Base-by-base conservation (phyloP, 495 filamentous ascomycete species). In the Umbilicaria muhlenbergii region DNA sequence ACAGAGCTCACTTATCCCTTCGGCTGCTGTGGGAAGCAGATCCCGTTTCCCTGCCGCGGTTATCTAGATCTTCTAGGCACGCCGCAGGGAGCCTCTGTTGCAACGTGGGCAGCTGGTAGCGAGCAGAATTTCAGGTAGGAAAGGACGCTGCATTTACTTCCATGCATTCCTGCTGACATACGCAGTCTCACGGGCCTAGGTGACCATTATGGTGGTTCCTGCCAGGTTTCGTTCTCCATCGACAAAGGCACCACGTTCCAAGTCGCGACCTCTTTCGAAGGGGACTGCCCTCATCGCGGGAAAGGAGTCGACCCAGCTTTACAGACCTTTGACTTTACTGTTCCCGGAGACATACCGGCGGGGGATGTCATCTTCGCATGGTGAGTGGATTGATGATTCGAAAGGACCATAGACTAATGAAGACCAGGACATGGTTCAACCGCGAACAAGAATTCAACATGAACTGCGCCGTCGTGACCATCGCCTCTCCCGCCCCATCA, bases 141-240 rank as follows among this genome's bases (percentile, higher is more conserved):
- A 35, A 28, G 14, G 24, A 45, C 39, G 39, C 35, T n/a, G 13
- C 11, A 44, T 50, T 46, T 32, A 48, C 32, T 39, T 56, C 11
- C 19, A 33, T 10, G 5, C 24, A 10, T 32, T 37, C 6, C 37
- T 8, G 18, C 24, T n/a, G 32, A 44, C 41, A 13, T 13, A 36
- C 19, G 24, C 32, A 37, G 51, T 42, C 36, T 54, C 49, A 55
- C 40, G 39, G 34, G 46, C 14, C 45, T 51, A 33, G 57, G 55
- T 3, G 59, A 52, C 34, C 61, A 64, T 43, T 61, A 54, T 32
- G 61, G 61, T 33, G 61, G 61, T 11, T 50, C 45, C 6, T 59
- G 58, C 35, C 61, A 64, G 48, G 48, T 60, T 3, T 59, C 59
- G 34, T 59, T 64, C 47, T 46, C 37, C 32, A 38, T 51, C 17